phyloP scores from a whole-genome alignment of 495 filamentous ascomycete genomes.

The Hypoxylon cercidicola region DNA sequence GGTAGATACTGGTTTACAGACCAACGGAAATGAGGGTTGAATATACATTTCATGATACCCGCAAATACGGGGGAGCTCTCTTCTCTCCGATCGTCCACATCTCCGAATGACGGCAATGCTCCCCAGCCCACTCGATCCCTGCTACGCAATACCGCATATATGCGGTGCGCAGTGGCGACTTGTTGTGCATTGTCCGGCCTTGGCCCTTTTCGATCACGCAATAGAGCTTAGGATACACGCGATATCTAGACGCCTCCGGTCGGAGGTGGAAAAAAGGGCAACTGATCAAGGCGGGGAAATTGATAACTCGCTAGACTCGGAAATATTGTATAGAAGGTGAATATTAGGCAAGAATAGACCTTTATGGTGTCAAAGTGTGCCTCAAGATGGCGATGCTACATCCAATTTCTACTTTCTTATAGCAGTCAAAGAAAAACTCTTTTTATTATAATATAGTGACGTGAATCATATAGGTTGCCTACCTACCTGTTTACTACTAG shows the following conservation, averaged over 20 bases:
- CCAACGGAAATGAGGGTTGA: not conserved
- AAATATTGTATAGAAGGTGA: not conserved
- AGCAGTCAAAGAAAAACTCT: too few species aligned
- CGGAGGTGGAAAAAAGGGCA: conserved; percentile 7
- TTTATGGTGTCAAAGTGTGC: not conserved
- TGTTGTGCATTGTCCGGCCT: conserved; percentile 1
- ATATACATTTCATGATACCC: not conserved
- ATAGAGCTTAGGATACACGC: conserved; percentile 19
- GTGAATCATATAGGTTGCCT: not conserved
- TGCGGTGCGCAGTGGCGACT: conserved; percentile 6
- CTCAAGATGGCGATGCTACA: too few species aligned
- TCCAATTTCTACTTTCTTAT: too few species aligned
- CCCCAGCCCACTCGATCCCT: not conserved
- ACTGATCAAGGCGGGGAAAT: conserved; percentile 18
- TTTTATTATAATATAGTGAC: not conserved
- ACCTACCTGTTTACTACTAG: not conserved
- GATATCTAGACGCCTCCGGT: conserved; percentile 16
- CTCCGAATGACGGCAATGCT: conserved; percentile 28
- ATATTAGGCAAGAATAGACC: not conserved
- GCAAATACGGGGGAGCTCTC: not conserved
- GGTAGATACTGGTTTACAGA: too few species aligned
- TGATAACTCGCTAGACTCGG: not conserved
- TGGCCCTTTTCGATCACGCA: conserved; percentile 35
- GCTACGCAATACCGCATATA: conserved; percentile 10
- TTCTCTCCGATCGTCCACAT: not conserved